phyloP scores from a whole-genome alignment of 1,139 yeast genomes.

The Geotrichum bryndzae region DNA sequence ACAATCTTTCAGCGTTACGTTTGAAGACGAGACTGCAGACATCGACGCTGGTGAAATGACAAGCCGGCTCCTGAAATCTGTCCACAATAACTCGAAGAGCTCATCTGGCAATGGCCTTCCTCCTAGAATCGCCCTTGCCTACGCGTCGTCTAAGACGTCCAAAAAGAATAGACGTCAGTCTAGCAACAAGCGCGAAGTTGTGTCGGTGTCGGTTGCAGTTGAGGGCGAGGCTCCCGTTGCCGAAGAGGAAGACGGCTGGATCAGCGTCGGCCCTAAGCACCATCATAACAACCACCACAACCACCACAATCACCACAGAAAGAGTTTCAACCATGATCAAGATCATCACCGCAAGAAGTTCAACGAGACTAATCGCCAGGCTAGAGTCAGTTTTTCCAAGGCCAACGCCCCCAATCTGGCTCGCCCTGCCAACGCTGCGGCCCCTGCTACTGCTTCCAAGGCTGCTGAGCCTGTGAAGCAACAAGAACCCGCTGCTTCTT shows the following conservation, averaged over 20 bases:
- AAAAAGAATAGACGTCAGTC: conserved; percentile 10
- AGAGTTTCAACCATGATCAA: conserved; percentile 19
- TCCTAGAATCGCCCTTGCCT: conserved; percentile 16
- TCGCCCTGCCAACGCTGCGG: background rate
- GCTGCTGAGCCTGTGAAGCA: background rate
- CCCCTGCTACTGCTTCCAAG: background rate
- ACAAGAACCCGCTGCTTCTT: background rate
- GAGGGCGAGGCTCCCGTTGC: conserved; percentile 19
- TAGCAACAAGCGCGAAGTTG: conserved; percentile 4
- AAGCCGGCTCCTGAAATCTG: conserved; percentile 6
- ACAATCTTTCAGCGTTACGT: conserved; percentile 1
- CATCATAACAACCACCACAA: conserved; percentile 1
- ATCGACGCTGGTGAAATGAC: conserved; percentile 17
- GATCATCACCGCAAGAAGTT: conserved; percentile 17
- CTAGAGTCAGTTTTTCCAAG: conserved; percentile 12
- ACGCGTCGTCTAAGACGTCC: conserved; percentile 11
- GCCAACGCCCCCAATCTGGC: background rate
- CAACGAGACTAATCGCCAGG: conserved; percentile 13
- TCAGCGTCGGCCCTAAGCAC: conserved; percentile 29
- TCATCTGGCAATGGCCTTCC: conserved; percentile 8
- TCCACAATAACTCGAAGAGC: background rate
- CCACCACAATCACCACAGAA: conserved; percentile 12
- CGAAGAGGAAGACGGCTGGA: conserved; percentile 36
- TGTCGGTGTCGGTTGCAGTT: background rate
- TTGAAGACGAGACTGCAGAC: conserved; percentile 13